Evolutionary conservation across 805 yeast species (phyloP), one percentile per base, ranked within the genome.

Genomic region (Myxozyma vanderwaltii): DNA sequence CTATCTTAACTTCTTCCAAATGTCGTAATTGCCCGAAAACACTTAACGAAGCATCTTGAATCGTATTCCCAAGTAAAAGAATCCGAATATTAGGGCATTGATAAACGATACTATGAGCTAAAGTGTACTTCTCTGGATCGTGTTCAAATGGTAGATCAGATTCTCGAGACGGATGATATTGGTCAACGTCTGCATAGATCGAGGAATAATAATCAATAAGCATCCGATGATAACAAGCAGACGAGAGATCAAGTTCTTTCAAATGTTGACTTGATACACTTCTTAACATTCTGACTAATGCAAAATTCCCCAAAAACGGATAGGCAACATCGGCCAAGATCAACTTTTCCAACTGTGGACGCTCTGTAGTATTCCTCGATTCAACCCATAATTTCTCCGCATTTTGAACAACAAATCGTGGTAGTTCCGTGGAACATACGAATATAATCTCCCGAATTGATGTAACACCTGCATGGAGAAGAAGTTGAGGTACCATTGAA

Each of bases 401-500:
- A 12, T 24, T 50, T 17, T 33, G 47, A 12, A 38, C 40, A 33
- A 56, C 51, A 15, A 57, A 52, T 35, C 53, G 40, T 24, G 61
- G 61, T n/a, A 57, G 17, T 26, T 57, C 61, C 4, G 61, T 57
- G 27, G 61, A 51, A n/a, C 61, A 57, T 6, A 48, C 43, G 38
- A 57, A 57, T n/a, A 15, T 36, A 19, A 55, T 19, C 12, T 29
- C 50, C 10, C 40, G 49, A 17, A 55, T 24, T 2, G 43, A 3
- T 17, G 38, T 7, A 4, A 49, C 41, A 1, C 40, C 39, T 3
- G 59, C 59, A 35, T 33, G 35, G 24, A 57, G 41, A 10, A 57
- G 33, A 7, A 57, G 48, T 41, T 57, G 56, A 10, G 61, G 61
- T n/a, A 57, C 53, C 61, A 57, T 57, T 12, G 56, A 57, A 46